phyloP scores from a whole-genome alignment of 2,329 filamentous ascomycete species.

The Talaromyces sp. region DNA sequence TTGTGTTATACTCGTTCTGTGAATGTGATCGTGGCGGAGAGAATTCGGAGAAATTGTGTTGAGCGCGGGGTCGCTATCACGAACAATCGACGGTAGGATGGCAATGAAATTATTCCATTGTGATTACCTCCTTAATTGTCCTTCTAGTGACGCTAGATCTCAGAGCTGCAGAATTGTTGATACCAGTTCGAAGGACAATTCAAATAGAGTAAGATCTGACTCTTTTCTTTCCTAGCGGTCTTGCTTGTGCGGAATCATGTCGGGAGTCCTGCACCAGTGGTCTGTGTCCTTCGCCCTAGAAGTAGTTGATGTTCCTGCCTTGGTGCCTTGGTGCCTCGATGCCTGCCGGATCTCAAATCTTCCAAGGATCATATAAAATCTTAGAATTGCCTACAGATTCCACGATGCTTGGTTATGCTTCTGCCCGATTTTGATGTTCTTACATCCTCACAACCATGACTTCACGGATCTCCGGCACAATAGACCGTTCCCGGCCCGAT shows the following conservation, averaged over 20 bases:
- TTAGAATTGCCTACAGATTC: neutral
- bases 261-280: neutral
- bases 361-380: neutral
- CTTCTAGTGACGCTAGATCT: neutral
- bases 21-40: neutral
- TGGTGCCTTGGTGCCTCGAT: neutral
- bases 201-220: neutral
- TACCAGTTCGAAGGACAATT: too few relatives aligned
- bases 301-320: neutral
- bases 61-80: conserved; percentile 7
- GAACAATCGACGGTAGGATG: neutral
- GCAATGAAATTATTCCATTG: neutral
- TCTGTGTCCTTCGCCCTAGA: neutral
- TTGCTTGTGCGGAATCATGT: conserved; percentile 10
- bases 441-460: too few relatives aligned
- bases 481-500: conserved; percentile 11
- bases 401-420: neutral
- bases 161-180: neutral
- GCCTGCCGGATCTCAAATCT: neutral
- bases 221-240: neutral
- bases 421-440: neutral
- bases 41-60: neutral
- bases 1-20: conserved; percentile 19
- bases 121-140: too few relatives aligned
- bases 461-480: neutral